Evolutionary conservation across 257 asterid genomes (phyloP), one percentile per base, ranked within the genome.

Genomic region (Fraxinus anomala): DNA sequence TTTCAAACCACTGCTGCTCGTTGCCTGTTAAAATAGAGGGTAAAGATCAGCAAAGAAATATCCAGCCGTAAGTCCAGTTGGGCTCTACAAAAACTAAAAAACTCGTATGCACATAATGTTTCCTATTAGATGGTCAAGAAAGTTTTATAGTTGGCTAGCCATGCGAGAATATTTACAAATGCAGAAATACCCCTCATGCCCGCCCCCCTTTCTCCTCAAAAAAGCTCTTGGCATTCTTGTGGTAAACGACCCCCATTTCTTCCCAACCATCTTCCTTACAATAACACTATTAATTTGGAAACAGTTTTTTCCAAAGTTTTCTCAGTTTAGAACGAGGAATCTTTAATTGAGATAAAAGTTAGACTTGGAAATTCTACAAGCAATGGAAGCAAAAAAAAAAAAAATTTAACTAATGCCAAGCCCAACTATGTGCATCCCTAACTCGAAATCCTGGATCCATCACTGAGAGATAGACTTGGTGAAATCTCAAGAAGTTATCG

Each of bases 1-100:
- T 78, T 83, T 83, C 75, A 75, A 76, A 73, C 78, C 79, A 80
- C 26, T 51, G 72, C 77, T 74, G 54, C 76, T 73, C 26, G 75
- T 54, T 56, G 79, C 84, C 97, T 93, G 93, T 68, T 73, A 76
- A 31, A 51, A 80, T 31, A 73, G 54, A 79, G 70, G 79, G 71
- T 75, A 30, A 68, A 70, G 68, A 65, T 83, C 39, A 87, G 76
- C 16, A 72, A 37, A 17, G 47, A 3, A 13, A 40, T 65, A 70
- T 39, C 76, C 68, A 34, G 72, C 69, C 34, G 51, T 19, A 74
- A 77, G 42, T 72, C 61, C 51, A 1, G 28, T 24, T 63, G 67
- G 49, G 67, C 1, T 19, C 67, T 19, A 19, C 24, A 8, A 56
- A 56, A 56, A 23, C 26, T 8, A 6, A 54, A 23, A 23, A 56